Evolutionary conservation across 2,329 filamentous ascomycete genomes (phyloP).

Genomic region (Apiospora marii): DNA sequence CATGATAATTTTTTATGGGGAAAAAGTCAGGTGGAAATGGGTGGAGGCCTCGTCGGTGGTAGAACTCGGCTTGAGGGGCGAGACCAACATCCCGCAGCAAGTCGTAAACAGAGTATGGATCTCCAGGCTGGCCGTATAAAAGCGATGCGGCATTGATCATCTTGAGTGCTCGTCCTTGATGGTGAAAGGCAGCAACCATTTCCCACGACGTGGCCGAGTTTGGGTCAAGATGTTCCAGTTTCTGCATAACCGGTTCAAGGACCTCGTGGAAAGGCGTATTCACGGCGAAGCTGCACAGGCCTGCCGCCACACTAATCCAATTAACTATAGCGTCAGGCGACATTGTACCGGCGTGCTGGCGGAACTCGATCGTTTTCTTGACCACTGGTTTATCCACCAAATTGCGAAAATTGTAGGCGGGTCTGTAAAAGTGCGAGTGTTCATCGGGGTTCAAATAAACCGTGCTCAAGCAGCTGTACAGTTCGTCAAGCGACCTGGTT

Average conservation of each 20-base stretch:
- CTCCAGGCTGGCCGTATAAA: not conserved
- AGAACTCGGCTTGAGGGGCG: conserved; percentile 18
- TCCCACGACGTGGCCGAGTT: conserved; percentile 11
- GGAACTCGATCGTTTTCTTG: conserved; percentile 23
- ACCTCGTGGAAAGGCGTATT: conserved; percentile 8
- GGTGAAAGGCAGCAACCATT: not conserved
- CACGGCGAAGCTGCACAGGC: conserved; percentile 17
- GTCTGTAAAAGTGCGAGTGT: not conserved
- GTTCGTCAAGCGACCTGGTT: not conserved
- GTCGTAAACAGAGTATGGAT: conserved; percentile 25
- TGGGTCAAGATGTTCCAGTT: conserved; percentile 20
- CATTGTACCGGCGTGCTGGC: conserved; percentile 24
- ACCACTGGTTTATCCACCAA: not conserved
- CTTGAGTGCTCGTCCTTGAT: too few relatives aligned
- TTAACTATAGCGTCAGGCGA: conserved; percentile 22
- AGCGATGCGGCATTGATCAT: not conserved
- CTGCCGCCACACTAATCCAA: conserved; percentile 22
- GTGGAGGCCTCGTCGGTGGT: conserved; percentile 20
- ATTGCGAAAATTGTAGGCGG: conserved; percentile 24
- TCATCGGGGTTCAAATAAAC: not conserved
- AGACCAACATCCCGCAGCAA: conserved; percentile 22
- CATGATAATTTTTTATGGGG: not conserved
- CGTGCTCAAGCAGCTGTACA: not conserved
- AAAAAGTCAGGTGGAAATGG: conserved; percentile 24
- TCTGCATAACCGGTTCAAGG: not conserved